Percentiles rank a stretch among this genome's conserved stretches.
These are phyloP conservation scores for Suillus spraguei DNA, from an alignment of 768 basidiomycete species.

Conservation along the genomic window DNA sequence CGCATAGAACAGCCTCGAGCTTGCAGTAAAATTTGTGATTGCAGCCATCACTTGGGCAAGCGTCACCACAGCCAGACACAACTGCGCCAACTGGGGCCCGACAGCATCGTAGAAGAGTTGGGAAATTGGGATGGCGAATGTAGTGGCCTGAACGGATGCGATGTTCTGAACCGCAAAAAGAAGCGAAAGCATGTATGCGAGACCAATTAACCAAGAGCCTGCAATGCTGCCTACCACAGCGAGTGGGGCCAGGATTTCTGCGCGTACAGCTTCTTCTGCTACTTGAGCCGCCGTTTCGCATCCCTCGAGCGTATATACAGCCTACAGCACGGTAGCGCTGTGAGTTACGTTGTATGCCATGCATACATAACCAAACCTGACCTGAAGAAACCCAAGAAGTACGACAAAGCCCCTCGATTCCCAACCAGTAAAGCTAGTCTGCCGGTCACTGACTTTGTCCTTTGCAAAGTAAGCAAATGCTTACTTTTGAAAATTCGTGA, in stretches of 20 bases:
- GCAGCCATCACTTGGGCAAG: constrained; percentile 57
- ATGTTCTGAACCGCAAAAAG: constrained; percentile 60
- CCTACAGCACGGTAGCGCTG: constrained; percentile 45
- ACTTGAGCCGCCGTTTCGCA: constrained; percentile 65
- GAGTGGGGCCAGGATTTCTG: constrained; percentile 57
- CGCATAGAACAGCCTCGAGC: constrained; percentile 58
- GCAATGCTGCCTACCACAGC: constrained; percentile 56
- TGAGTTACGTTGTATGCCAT: not conserved
- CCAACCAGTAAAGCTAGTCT: constrained; percentile 57
- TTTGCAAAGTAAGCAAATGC: constrained; percentile 7
- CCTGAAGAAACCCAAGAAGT: constrained; percentile 49
- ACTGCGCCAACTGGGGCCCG: constrained; percentile 45
- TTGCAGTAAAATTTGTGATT: constrained; percentile 59
- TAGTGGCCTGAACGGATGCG: constrained; percentile 47
- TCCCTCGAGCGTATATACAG: constrained; percentile 62
- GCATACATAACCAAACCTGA: not conserved
- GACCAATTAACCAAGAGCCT: constrained; percentile 59
- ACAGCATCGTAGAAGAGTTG: constrained; percentile 60
- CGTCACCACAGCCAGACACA: constrained; percentile 52
- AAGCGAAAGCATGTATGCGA: constrained; percentile 59
- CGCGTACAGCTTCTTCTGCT: constrained; percentile 58
- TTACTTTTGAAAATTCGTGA: constrained; percentile 59
- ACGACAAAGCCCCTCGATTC: constrained; percentile 55
- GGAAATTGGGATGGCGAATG: constrained; percentile 59
- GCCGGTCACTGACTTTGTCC: not conserved